Evolutionary conservation across 1,284 basidiomycete genomes (phyloP).

Genomic region (Austroboletus niveus): DNA sequence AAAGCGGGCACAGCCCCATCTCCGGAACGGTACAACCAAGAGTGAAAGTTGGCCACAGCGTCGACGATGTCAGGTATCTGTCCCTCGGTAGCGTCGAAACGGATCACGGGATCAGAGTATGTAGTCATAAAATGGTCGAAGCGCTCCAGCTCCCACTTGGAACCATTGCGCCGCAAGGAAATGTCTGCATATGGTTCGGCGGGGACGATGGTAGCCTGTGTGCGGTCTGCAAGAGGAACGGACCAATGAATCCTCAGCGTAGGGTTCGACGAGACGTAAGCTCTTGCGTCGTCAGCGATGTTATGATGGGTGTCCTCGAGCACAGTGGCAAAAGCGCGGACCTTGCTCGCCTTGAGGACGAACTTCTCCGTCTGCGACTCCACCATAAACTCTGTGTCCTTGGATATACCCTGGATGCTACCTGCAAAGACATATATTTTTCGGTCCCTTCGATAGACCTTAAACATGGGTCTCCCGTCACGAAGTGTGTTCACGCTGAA

Average conservation of each 20-base stretch:
- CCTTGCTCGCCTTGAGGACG: slow-evolving; percentile 12
- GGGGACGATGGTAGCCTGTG: slow-evolving; percentile 8
- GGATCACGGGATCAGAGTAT: slow-evolving; percentile 7
- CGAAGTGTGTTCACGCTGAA: slow-evolving; percentile 22
- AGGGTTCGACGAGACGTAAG: slow-evolving; percentile 11
- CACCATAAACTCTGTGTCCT: slow-evolving; percentile 14
- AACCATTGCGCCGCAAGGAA: neutral
- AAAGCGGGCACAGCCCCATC: slow-evolving; percentile 8
- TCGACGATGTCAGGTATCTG: slow-evolving; percentile 9
- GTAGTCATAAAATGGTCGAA: slow-evolving; percentile 12
- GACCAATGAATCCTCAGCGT: neutral
- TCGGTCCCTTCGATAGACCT: slow-evolving; percentile 4
- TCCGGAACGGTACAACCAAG: slow-evolving; percentile 16
- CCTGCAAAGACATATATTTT: slow-evolving; percentile 20
- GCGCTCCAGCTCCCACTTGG: slow-evolving; percentile 16
- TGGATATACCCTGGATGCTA: slow-evolving; percentile 19
- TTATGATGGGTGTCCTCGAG: slow-evolving; percentile 8
- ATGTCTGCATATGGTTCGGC: slow-evolving; percentile 8
- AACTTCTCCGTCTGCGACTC: neutral
- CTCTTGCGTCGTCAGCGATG: slow-evolving; percentile 5
- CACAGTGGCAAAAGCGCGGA: slow-evolving; percentile 8
- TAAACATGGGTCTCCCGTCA: slow-evolving; percentile 17
- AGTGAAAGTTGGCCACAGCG: slow-evolving; percentile 19
- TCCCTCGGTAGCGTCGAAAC: slow-evolving; percentile 3
- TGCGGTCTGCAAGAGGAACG: neutral